Conservation (phyloP, 805 yeast genomes). For the Candida orba region DNA sequence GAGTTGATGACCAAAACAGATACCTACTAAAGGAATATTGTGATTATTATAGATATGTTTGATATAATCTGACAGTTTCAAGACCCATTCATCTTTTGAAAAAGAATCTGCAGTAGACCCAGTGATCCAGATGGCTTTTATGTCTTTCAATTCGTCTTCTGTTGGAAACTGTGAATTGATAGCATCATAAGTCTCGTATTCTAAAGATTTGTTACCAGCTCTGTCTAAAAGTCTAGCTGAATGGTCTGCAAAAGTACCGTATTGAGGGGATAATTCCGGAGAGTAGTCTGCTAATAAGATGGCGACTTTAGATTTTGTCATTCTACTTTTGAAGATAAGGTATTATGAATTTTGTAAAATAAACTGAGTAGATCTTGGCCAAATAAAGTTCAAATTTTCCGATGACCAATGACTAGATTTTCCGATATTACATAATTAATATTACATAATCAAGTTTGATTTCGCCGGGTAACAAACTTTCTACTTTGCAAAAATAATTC, state of each 20-base stretch:
- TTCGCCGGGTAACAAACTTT: no score
- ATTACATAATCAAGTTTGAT: no score
- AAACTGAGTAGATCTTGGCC: no score
- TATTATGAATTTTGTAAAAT: no score
- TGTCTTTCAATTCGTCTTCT: constrained; percentile 22
- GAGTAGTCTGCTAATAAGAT: constrained; percentile 19
- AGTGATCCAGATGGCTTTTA: constrained; percentile 41
- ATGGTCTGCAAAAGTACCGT: constrained; percentile 50
- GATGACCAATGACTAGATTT: not conserved
- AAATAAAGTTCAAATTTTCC: no score
- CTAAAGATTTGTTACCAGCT: constrained; percentile 16
- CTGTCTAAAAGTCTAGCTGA: constrained; percentile 27
- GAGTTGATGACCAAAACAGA: constrained; percentile 88
- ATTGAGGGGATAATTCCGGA: constrained; percentile 23
- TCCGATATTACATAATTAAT: not conserved
- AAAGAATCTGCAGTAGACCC: constrained; percentile 47
- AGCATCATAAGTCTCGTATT: constrained; percentile 32
- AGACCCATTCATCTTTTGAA: constrained; percentile 36
- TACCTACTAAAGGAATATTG: constrained; percentile 46
- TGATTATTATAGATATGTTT: constrained; percentile 11
- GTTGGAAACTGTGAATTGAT: constrained; percentile 19
- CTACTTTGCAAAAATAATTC: no score
- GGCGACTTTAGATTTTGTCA: constrained; percentile 13
- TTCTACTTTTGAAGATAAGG: not conserved
- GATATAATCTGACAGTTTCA: constrained; percentile 29